These are phyloP conservation scores for Meyerozyma smithsonii DNA, from an alignment of 1,139 yeast genomes.

Conservation along the genomic window DNA sequence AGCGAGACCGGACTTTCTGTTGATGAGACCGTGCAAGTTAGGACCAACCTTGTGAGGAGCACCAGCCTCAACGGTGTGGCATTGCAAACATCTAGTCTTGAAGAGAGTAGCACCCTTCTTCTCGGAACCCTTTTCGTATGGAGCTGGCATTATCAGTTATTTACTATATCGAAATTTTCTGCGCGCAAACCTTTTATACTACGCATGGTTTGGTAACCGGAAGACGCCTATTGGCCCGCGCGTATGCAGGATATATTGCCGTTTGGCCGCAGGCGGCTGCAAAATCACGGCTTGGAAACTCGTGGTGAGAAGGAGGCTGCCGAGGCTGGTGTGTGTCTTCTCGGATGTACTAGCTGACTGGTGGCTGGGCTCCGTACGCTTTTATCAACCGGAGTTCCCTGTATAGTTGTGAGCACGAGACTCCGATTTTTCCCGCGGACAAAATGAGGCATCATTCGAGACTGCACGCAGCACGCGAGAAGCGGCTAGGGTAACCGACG, in stretches of 20 bases:
- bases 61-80: slow-evolving; percentile 95
- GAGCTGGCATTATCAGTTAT: slow-evolving; percentile 49
- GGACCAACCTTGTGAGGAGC: slow-evolving; percentile 99
- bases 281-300: too few species aligned
- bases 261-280: slow-evolving; percentile 6
- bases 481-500: not conserved
- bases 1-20: slow-evolving; percentile 90
- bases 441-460: not conserved
- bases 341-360: too few species aligned
- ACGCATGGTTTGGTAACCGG: slow-evolving; percentile 5
- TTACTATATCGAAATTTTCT: not conserved
- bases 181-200: slow-evolving; percentile 2
- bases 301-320: too few species aligned
- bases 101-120: slow-evolving; percentile 98
- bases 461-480: not conserved
- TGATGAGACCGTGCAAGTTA: slow-evolving; percentile 90
- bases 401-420: too few species aligned
- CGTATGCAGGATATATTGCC: slow-evolving; percentile 5
- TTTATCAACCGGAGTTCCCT: too few species aligned
- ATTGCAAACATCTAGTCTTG: slow-evolving; percentile 98
- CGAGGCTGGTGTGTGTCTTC: too few species aligned
- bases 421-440: not conserved
- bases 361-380: too few species aligned
- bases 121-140: slow-evolving; percentile 72
- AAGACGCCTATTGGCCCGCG: slow-evolving; percentile 6